Base-by-base conservation (phyloP, 2,329 filamentous ascomycete genomes). In the Nemania abortiva region DNA sequence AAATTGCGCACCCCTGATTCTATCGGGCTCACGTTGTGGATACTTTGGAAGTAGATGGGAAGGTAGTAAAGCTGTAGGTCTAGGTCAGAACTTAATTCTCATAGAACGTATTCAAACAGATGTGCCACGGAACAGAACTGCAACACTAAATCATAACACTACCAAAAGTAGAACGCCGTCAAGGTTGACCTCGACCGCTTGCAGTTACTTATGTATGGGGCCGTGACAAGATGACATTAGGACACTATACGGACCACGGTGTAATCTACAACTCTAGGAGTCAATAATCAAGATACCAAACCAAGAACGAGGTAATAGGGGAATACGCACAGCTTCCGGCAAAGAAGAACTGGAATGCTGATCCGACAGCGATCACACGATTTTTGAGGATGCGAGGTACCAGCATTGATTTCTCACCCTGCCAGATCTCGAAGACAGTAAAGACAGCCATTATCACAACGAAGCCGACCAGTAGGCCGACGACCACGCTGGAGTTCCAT, bases 1-100 rank as follows among this genome's bases (percentile, higher is more conserved):
- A 84, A 70, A 63, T 80, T 81, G 34, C 76, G 70, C 22, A 82
- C 76, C 1, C 80, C 80, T 7, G 73, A 75, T 13, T 76, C 70
- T 45, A 78, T 76, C 1, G 80, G 74, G 2, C 71, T 74, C 10
- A 75, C 78, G 13, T 75, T 76, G 55, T 76, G 74, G 59, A 84
- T 73, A 61, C 79, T 75, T 29, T 59, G 56, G 7, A 59, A 59
- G 18, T 59, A 59, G n/a, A 59, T 49, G 70, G 79, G 75, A 0
- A 83, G 74, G 69, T 81, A 81, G 72, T 81, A 82, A 2, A 81
- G 71, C 1, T 79, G 64, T 1, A 80, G 47, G 42, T 49, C 6
- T 3, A 20, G 9, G 18, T 20, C 42, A 56, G 11, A 37, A 9
- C 34, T 37, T 37, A 11, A 37, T 37, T 37, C 34, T 6, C 34